phyloP scores from a whole-genome alignment of 208 protist genomes.

The Leishmania aethiopica region DNA sequence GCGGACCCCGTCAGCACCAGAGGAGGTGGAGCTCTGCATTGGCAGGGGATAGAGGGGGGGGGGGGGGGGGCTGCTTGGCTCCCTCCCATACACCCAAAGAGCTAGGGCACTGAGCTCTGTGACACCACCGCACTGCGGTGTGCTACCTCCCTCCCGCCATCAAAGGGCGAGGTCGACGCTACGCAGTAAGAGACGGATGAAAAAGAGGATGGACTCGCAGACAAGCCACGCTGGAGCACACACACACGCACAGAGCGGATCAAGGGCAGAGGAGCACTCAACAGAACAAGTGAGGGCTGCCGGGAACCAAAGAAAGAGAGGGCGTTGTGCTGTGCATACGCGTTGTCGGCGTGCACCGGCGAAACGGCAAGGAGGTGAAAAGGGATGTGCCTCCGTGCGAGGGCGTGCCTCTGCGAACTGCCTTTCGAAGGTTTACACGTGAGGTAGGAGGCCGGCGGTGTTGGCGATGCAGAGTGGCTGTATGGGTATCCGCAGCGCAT shows the following conservation, averaged over 20 bases:
- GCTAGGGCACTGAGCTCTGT: not conserved
- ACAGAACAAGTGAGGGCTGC: not conserved
- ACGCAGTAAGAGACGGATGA: constrained; percentile 7
- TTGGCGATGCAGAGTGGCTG: not conserved
- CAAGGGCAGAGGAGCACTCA: not conserved
- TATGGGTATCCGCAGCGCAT: not conserved
- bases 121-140: not conserved
- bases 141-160: not conserved
- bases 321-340: not conserved
- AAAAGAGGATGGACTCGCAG: not conserved
- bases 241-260: not conserved
- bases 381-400: not conserved
- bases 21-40: not conserved
- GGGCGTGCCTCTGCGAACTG: not conserved
- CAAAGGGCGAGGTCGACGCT: not conserved
- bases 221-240: not conserved
- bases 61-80: not conserved
- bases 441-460: not conserved
- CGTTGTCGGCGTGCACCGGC: not conserved
- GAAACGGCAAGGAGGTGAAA: not conserved
- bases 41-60: not conserved
- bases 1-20: not conserved
- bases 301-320: not conserved
- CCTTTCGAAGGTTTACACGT: not conserved
- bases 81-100: not conserved